Conservation (phyloP, 1,284 basidiomycete species). For the Papiliotrema terrestris region DNA sequence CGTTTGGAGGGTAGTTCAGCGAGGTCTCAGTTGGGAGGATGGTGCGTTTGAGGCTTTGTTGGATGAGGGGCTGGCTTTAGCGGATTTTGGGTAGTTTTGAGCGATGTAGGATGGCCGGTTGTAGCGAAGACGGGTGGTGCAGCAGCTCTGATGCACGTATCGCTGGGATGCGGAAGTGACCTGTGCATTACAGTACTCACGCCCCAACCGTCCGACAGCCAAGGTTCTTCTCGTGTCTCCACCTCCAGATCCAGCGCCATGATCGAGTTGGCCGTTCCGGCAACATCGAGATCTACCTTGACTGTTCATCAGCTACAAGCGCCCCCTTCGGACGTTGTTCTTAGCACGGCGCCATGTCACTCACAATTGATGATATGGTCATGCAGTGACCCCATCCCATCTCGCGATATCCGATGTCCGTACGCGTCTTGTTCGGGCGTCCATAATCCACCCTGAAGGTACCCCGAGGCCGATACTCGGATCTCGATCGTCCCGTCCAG, state of each 20-base stretch:
- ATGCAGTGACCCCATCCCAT: conserved; percentile 24
- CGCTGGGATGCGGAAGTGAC: no score
- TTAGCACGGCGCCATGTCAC: neutral
- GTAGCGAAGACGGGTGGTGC: neutral
- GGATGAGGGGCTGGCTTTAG: conserved; percentile 7
- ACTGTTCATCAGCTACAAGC: conserved; percentile 2
- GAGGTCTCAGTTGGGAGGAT: conserved; percentile 8
- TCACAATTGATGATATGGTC: conserved; percentile 63
- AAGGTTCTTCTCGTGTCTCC: conserved; percentile 55
- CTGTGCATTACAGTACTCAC: conserved; percentile 6
- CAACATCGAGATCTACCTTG: conserved; percentile 60
- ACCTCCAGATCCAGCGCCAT: conserved; percentile 47
- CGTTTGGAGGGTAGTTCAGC: conserved; percentile 15
- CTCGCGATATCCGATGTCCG: conserved; percentile 57
- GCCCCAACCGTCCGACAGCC: conserved; percentile 65
- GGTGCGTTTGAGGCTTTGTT: conserved; percentile 18
- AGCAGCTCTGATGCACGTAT: no score
- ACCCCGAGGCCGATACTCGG: conserved; percentile 62
- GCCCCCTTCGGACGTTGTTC: neutral
- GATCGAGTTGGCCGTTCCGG: conserved; percentile 59
- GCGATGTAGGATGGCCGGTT: neutral
- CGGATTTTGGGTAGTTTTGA: neutral
- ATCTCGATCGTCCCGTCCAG: conserved; percentile 65
- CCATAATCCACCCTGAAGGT: conserved; percentile 63
- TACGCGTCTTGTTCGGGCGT: conserved; percentile 55